These are phyloP conservation scores for Royoungia palumana DNA, from an alignment of 768 basidiomycete species.

Conservation along the genomic window DNA sequence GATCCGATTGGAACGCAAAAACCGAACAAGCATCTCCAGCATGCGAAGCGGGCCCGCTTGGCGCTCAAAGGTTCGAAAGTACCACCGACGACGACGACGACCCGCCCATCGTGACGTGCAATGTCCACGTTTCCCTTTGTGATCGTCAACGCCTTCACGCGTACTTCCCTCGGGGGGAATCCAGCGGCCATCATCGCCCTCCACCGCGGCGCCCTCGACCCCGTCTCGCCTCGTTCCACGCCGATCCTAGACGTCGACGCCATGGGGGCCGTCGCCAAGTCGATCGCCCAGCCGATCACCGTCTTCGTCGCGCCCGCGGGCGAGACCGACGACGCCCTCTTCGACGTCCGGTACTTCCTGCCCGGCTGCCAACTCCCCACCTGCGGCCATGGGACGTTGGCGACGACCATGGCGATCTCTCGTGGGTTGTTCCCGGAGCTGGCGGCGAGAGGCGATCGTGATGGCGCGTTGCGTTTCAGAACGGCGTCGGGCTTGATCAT, in stretches of 20 bases:
- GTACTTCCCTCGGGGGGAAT: no score
- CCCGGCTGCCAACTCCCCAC: conserved; percentile 31
- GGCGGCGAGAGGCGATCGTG: not conserved
- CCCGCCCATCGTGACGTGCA: no score
- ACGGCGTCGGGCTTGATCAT: conserved; percentile 32
- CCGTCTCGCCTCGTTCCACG: not conserved
- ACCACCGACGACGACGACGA: no score
- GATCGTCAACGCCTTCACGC: no score
- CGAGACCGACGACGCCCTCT: conserved; percentile 16
- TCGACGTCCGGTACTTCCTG: conserved; percentile 40
- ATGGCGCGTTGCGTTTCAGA: conserved; percentile 26
- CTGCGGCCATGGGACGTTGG: conserved; percentile 47
- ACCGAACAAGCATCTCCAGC: no score
- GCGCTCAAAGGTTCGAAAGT: no score
- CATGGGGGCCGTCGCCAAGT: conserved; percentile 33
- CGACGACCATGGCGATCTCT: conserved; percentile 40
- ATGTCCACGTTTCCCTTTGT: no score
- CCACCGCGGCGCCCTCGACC: no score
- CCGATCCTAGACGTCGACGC: not conserved
- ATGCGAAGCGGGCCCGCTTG: no score
- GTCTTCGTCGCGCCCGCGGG: conserved; percentile 31
- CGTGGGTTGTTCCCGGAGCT: not conserved
- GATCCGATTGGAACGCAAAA: no score
- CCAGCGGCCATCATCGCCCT: no score
- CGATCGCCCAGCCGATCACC: conserved; percentile 46